Evolutionary conservation across 768 basidiomycete genomes (phyloP).

Genomic region (Mycena sanguinolenta): DNA sequence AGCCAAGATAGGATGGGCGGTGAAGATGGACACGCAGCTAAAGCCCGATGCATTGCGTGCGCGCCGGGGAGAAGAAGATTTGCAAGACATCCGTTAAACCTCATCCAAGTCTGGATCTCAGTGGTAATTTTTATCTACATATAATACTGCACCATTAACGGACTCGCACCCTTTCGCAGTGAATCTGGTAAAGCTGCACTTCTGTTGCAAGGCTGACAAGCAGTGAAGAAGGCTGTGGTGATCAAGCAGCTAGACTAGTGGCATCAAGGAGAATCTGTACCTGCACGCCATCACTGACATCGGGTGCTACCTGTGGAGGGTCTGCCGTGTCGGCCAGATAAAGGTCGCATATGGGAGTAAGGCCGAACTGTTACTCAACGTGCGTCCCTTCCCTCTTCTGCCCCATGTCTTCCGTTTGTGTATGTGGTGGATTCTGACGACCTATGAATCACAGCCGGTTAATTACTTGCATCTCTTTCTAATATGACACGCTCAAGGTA

Average conservation of each 20-base stretch:
- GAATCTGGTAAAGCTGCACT: conserved; percentile 96
- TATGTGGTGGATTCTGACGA: no score
- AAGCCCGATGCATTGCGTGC: no score
- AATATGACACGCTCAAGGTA: conserved; percentile 95
- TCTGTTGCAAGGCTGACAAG: conserved; percentile 98
- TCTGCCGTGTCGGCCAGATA: conserved; percentile 97
- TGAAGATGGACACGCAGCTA: no score
- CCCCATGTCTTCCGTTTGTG: neutral
- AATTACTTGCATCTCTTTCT: conserved; percentile 99
- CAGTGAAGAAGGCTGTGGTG: conserved; percentile 99
- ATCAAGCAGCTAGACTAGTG: conserved; percentile 98
- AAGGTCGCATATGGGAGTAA: conserved; percentile 92
- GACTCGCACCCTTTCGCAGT: conserved; percentile 61
- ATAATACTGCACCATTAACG: no score
- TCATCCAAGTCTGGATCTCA: no score
- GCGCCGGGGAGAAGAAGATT: no score
- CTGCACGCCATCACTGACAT: conserved; percentile 98
- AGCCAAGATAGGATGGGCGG: no score
- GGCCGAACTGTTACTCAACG: conserved; percentile 99
- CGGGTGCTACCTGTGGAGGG: conserved; percentile 98
- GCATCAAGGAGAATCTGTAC: conserved; percentile 94
- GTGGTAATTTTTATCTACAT: no score
- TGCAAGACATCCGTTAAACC: no score
- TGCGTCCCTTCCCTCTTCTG: conserved; percentile 57
- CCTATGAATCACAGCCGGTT: conserved; percentile 70